Percentiles rank a stretch among this genome's conserved stretches.
Evolutionary conservation across 2,329 filamentous ascomycete genomes (phyloP).

Genomic region (Akanthomyces dipterigenus): DNA sequence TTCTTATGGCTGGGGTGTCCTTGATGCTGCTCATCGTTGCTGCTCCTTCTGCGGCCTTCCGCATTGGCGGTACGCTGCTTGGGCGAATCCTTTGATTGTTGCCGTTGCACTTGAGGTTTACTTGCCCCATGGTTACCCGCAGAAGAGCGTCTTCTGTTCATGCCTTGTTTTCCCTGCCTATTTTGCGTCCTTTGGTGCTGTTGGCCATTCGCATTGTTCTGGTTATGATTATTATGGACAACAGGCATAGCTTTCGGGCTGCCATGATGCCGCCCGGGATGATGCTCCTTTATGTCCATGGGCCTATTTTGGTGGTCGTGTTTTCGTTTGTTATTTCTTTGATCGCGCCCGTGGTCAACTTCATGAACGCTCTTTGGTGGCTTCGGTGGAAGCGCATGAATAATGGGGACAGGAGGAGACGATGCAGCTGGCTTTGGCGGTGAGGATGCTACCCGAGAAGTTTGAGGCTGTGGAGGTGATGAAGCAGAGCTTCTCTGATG

Average conservation of each 20-base stretch:
- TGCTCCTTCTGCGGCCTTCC: background rate
- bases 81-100: background rate
- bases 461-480: background rate
- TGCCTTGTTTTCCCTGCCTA: background rate
- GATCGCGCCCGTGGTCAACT: background rate
- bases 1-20: background rate
- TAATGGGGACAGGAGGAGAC: background rate
- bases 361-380: constrained; percentile 13
- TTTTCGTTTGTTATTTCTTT: constrained; percentile 10
- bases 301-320: constrained; percentile 6
- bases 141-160: background rate
- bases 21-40: background rate
- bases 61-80: background rate
- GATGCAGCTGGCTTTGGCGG: background rate
- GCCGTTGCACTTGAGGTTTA: background rate
- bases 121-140: background rate
- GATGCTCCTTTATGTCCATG: constrained; percentile 8
- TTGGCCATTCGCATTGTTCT: background rate
- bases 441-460: background rate
- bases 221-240: background rate
- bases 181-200: background rate
- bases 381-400: constrained; percentile 7
- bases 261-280: constrained; percentile 6
- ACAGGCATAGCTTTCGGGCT: background rate
- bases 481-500: background rate